These are phyloP conservation scores for Gardenia jasminoides DNA, from an alignment of 257 asterid genomes.

Conservation along the genomic window DNA sequence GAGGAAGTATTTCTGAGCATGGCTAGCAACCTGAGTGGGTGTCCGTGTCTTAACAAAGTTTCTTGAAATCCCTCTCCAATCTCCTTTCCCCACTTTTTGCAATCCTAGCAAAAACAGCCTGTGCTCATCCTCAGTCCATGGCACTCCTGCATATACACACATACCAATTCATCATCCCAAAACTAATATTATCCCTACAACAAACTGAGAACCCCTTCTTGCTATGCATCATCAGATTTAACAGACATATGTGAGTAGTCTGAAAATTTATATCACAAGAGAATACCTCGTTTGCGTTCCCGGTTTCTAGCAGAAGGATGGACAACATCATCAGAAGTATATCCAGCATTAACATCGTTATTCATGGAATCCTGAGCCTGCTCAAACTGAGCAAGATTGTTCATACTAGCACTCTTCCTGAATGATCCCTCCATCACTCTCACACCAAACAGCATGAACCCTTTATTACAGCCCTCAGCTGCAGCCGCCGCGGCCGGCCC, in stretches of 20 bases:
- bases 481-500: background rate
- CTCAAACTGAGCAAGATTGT: constrained; percentile 67
- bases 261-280: background rate
- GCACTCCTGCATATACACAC: constrained; percentile 47
- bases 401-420: constrained; percentile 90
- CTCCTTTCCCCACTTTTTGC: constrained; percentile 95
- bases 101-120: constrained; percentile 76
- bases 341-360: constrained; percentile 63
- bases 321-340: constrained; percentile 91
- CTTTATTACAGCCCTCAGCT: constrained; percentile 24
- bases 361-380: constrained; percentile 55
- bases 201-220: background rate
- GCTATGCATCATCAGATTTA: background rate
- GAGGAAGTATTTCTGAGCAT: constrained; percentile 95
- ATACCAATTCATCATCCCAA: background rate
- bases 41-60: constrained; percentile 90
- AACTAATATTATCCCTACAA: background rate
- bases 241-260: background rate
- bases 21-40: constrained; percentile 98
- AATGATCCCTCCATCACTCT: constrained; percentile 66
- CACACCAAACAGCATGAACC: constrained; percentile 95
- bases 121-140: constrained; percentile 98
- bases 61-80: constrained; percentile 98
- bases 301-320: constrained; percentile 84
- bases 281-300: constrained; percentile 76